Evolutionary conservation across 1,284 basidiomycete species (phyloP).

Genomic region (Phellinidium pouzarii): DNA sequence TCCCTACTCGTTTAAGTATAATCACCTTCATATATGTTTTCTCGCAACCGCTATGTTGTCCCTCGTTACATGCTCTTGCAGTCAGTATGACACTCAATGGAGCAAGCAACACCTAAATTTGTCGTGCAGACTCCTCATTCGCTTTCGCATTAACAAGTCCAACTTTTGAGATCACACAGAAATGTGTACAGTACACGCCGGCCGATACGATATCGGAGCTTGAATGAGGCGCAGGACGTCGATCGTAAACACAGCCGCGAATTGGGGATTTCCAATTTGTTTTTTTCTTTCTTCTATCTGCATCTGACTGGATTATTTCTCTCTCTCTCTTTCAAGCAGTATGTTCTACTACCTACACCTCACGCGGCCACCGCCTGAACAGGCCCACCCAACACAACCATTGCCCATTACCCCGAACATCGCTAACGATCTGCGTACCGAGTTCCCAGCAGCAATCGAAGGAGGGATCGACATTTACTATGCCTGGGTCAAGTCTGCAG

Average conservation of each 20-base stretch:
- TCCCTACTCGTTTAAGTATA: constrained; percentile 1
- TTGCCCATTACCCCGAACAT: constrained; percentile 65
- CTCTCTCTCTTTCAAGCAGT: background rate
- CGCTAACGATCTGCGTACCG: constrained; percentile 76
- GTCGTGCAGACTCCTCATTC: too few species aligned
- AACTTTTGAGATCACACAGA: too few species aligned
- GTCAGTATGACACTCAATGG: too few species aligned
- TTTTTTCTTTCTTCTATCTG: background rate
- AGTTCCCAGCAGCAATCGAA: constrained; percentile 33
- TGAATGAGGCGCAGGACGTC: too few species aligned
- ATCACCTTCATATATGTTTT: too few species aligned
- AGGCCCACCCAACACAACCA: constrained; percentile 31
- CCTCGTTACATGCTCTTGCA: too few species aligned
- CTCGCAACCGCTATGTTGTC: too few species aligned
- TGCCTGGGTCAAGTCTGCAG: constrained; percentile 25
- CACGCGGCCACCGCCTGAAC: constrained; percentile 62
- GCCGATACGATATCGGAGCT: too few species aligned
- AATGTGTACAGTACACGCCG: too few species aligned
- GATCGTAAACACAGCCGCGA: background rate
- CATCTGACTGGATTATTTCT: background rate
- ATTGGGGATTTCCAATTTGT: background rate
- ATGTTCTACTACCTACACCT: constrained; percentile 81
- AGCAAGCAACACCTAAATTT: too few species aligned
- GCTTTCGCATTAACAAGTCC: too few species aligned
- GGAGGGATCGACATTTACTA: constrained; percentile 41